These are phyloP conservation scores for Alternaria consortialis DNA, from an alignment of 2,329 filamentous ascomycete genomes.

Conservation along the genomic window DNA sequence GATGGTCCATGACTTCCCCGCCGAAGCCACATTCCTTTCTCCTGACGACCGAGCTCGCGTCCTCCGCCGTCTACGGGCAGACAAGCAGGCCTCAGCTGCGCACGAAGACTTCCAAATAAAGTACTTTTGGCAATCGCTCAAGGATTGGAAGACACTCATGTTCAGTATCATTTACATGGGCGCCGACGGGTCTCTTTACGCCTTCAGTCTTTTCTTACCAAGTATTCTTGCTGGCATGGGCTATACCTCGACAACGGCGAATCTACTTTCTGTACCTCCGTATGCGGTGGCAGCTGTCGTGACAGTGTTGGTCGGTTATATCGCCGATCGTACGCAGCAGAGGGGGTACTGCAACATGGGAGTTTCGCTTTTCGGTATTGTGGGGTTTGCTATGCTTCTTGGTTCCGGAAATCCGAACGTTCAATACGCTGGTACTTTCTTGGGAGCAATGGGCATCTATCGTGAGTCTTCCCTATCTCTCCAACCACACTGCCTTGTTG, in stretches of 20 bases:
- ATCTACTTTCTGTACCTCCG: conserved; percentile 78
- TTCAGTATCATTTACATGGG: conserved; percentile 83
- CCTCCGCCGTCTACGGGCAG: conserved; percentile 72
- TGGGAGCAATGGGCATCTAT: conserved; percentile 88
- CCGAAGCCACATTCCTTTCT: conserved; percentile 76
- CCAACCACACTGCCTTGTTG: not conserved
- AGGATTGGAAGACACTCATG: conserved; percentile 85
- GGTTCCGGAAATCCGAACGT: conserved; percentile 69
- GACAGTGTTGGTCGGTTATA: conserved; percentile 74
- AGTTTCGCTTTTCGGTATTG: conserved; percentile 74
- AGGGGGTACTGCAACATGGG: conserved; percentile 83
- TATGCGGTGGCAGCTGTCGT: conserved; percentile 76
- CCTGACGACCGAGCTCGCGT: conserved; percentile 75
- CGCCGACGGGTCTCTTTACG: conserved; percentile 73
- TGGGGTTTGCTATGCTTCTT: conserved; percentile 82
- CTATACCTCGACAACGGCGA: conserved; percentile 69
- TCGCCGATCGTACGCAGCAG: conserved; percentile 76
- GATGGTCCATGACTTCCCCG: conserved; percentile 82
- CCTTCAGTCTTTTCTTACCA: conserved; percentile 80
- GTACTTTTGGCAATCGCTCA: conserved; percentile 76
- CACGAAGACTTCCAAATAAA: conserved; percentile 77
- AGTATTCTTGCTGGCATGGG: conserved; percentile 73
- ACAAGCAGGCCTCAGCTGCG: conserved; percentile 77
- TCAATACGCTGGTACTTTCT: conserved; percentile 83
- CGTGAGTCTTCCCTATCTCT: conserved; percentile 44